Evolutionary conservation across 129 eudicot species (phyloP).

Genomic region (Centrapalus pauciflorus): DNA sequence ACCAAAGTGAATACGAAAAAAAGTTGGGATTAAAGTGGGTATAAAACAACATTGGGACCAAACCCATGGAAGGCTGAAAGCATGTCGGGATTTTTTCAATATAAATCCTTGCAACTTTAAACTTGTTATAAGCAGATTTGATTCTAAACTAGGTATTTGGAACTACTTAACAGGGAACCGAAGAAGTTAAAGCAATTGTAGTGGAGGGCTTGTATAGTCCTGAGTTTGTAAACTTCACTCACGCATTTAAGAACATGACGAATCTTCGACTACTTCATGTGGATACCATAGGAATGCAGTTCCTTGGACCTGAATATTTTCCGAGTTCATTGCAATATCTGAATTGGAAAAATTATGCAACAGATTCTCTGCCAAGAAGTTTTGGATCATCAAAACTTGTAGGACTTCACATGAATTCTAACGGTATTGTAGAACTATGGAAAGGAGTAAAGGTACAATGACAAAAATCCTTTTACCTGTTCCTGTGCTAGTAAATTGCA

Average conservation of each 20-base stretch:
- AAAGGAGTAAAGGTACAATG: conserved; percentile 17
- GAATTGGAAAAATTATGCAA: conserved; percentile 11
- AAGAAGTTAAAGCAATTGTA: conserved; percentile 16
- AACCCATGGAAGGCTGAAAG: too few species aligned
- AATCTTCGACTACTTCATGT: conserved; percentile 17
- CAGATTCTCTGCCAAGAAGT: conserved; percentile 11
- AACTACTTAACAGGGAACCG: conserved; percentile 17
- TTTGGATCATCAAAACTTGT: conserved; percentile 23
- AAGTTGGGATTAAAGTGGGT: too few species aligned
- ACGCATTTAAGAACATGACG: conserved; percentile 14
- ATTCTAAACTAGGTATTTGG: neutral
- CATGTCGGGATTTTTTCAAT: too few species aligned
- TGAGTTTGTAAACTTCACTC: neutral
- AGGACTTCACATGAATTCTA: conserved; percentile 4
- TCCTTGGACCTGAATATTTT: conserved; percentile 9
- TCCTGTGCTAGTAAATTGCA: neutral
- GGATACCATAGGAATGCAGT: neutral
- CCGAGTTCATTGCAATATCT: conserved; percentile 21
- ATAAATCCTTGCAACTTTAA: too few species aligned
- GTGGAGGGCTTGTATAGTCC: neutral
- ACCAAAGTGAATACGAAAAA: too few species aligned
- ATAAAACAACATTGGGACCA: too few species aligned
- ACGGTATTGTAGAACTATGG: conserved; percentile 20
- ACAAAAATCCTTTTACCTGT: neutral
- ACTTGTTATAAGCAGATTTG: neutral